phyloP scores from a whole-genome alignment of 208 protist genomes.

The Crithidia brevicula region DNA sequence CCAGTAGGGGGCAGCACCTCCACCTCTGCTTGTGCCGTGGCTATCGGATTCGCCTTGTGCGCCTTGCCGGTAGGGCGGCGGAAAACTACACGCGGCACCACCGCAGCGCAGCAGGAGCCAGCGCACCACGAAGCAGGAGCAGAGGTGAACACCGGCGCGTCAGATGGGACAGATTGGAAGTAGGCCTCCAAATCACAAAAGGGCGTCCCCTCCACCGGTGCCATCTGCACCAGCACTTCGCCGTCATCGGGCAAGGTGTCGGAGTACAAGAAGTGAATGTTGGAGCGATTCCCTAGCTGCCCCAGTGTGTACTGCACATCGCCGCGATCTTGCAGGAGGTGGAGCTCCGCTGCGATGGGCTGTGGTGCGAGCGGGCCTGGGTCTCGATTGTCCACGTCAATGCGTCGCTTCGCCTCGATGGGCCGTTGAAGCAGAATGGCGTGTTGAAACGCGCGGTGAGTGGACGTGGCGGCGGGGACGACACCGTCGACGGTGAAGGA shows the following conservation, averaged over 20 bases:
- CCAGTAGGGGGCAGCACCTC: conserved; percentile 35
- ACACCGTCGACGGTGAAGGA: conserved; percentile 48
- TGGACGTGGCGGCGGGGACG: neutral
- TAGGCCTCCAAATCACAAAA: conserved; percentile 75
- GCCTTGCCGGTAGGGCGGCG: conserved; percentile 53
- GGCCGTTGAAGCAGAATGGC: conserved; percentile 61
- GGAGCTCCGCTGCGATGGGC: conserved; percentile 67
- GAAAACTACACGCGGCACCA: conserved; percentile 67
- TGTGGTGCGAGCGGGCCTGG: conserved; percentile 38
- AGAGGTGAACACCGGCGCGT: neutral
- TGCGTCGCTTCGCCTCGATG: conserved; percentile 40
- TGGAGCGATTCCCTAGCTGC: conserved; percentile 47
- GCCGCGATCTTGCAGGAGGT: conserved; percentile 68
- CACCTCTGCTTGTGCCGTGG: conserved; percentile 48
- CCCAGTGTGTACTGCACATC: conserved; percentile 63
- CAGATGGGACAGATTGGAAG: conserved; percentile 28
- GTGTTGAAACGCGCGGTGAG: conserved; percentile 35
- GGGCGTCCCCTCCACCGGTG: conserved; percentile 69
- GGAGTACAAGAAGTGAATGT: conserved; percentile 53
- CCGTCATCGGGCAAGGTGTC: conserved; percentile 80
- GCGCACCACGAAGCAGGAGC: conserved; percentile 34
- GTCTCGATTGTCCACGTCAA: conserved; percentile 50
- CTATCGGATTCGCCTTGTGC: conserved; percentile 64
- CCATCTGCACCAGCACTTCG: conserved; percentile 76
- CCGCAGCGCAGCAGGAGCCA: conserved; percentile 62